These are phyloP conservation scores for Nitzschia palea DNA, from an alignment of 108 stramenopile species.

Conservation along the genomic window DNA sequence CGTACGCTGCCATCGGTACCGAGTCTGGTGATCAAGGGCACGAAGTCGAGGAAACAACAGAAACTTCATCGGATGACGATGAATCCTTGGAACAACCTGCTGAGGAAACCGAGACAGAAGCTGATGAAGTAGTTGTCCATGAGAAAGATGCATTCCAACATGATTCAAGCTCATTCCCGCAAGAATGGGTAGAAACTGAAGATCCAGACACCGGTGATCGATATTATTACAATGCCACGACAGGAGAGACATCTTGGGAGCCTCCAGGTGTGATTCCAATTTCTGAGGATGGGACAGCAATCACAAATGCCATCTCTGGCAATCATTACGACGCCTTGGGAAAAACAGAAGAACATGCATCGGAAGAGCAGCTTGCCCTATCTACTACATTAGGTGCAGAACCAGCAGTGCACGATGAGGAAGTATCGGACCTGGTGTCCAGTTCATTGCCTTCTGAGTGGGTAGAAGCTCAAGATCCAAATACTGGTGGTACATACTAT, in stretches of 20 bases:
- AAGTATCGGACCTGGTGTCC: background rate
- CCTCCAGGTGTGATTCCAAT: background rate
- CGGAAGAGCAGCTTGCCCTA: background rate
- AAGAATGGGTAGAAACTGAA: constrained; percentile 49
- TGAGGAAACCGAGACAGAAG: background rate
- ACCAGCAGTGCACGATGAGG: background rate
- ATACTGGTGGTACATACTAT: constrained; percentile 48
- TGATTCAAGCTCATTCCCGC: constrained; percentile 30
- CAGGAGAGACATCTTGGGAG: constrained; percentile 32
- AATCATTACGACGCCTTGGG: no score
- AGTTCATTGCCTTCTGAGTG: constrained; percentile 45
- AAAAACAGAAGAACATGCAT: background rate
- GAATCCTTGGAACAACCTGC: background rate
- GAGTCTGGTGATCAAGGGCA: background rate
- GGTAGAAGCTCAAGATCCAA: constrained; percentile 51
- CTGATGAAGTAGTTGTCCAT: background rate
- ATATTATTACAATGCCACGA: constrained; percentile 57
- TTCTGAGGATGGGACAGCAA: background rate
- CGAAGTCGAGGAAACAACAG: background rate
- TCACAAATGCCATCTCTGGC: background rate
- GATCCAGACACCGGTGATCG: constrained; percentile 43
- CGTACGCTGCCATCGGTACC: background rate
- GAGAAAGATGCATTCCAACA: no score
- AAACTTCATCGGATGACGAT: background rate
- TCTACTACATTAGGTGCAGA: background rate